Conservation (phyloP, 805 yeast genomes). For the Metschnikowia henanensis region DNA sequence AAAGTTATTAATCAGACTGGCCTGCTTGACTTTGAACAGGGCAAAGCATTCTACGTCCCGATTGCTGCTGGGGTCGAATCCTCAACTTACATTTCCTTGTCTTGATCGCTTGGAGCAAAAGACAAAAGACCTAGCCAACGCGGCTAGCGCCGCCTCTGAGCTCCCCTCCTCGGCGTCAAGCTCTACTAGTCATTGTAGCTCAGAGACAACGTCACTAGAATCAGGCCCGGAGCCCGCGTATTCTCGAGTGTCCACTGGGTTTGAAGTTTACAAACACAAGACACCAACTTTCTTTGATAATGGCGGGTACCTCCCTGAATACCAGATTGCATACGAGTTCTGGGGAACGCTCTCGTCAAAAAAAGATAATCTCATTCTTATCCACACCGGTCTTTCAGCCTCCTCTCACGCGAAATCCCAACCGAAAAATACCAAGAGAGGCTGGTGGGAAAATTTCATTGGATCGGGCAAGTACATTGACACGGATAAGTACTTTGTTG, state of each 20-base stretch:
- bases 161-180: not conserved
- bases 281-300: conserved; percentile 73
- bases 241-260: conserved; percentile 66
- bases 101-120: conserved; percentile 71
- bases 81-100: conserved; percentile 80
- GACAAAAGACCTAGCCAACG: conserved; percentile 33
- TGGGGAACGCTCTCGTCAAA: conserved; percentile 77
- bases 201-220: conserved; percentile 41
- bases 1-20: not conserved
- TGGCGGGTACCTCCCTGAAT: conserved; percentile 76
- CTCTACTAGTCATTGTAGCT: conserved; percentile 3
- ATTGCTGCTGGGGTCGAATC: conserved; percentile 43
- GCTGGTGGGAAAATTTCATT: conserved; percentile 96
- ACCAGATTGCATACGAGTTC: conserved; percentile 85
- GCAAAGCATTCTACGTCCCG: conserved; percentile 5
- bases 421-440: conserved; percentile 61
- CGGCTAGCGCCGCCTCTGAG: conserved; percentile 16
- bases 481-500: conserved; percentile 75
- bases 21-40: not conserved
- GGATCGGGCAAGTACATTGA: conserved; percentile 83
- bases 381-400: conserved; percentile 92
- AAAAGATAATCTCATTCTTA: conserved; percentile 68
- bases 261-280: conserved; percentile 51
- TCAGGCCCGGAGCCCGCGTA: conserved; percentile 88
- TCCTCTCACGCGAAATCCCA: conserved; percentile 93